These are phyloP conservation scores for Nakaseomyces kungkrabaensis DNA, from an alignment of 1,139 yeast species.

Conservation along the genomic window DNA sequence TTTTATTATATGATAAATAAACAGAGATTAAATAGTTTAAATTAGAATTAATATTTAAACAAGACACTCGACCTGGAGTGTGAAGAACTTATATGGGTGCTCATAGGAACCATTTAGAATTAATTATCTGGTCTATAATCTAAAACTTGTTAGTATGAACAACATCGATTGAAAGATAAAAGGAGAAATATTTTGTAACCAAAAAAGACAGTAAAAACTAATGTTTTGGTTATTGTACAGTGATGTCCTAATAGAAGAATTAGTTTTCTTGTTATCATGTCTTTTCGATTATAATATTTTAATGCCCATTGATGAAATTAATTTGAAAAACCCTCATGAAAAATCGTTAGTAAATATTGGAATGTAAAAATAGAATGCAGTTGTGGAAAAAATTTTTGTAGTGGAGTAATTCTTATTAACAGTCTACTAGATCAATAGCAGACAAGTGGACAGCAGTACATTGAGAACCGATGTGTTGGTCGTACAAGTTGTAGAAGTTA, in stretches of 20 bases:
- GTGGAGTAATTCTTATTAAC: constrained; percentile 33
- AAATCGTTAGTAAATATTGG: background rate
- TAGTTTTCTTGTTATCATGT: background rate
- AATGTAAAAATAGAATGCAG: background rate
- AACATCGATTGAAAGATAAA: background rate
- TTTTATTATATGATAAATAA: background rate
- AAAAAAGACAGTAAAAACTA: background rate
- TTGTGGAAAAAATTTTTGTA: background rate
- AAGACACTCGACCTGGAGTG: background rate
- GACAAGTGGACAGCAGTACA: constrained; percentile 56
- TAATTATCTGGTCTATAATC: background rate
- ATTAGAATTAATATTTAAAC: background rate
- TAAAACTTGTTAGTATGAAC: background rate
- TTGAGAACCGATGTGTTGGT: constrained; percentile 54
- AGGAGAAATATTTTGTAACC: background rate
- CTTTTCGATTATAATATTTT: background rate
- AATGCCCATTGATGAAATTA: background rate
- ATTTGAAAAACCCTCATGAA: background rate
- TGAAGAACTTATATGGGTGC: background rate
- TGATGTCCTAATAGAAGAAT: background rate
- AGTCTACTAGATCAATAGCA: constrained; percentile 51
- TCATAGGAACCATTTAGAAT: background rate
- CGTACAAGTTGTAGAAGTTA: constrained; percentile 74
- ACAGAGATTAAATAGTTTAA: background rate
- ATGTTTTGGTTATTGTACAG: background rate